Percentiles rank a stretch among this genome's conserved stretches.
Evolutionary conservation across 306 rosid genomes (phyloP).

Genomic region (Pueraria montana): DNA sequence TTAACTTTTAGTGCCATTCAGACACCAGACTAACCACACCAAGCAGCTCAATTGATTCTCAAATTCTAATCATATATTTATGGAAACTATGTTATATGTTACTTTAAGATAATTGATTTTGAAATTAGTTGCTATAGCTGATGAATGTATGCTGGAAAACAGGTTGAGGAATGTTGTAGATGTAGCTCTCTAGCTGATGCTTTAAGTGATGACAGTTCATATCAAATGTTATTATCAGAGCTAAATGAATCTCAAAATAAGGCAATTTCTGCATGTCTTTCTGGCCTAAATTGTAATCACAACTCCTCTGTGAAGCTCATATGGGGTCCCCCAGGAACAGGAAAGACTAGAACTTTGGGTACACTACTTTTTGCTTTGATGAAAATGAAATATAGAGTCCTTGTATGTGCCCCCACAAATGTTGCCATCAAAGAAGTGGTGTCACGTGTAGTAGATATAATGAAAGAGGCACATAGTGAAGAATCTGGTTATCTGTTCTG

Average conservation of each 20-base stretch:
- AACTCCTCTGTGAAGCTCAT: constrained; percentile 57
- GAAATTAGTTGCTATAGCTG: neutral
- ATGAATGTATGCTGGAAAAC: constrained; percentile 37
- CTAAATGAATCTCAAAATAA: constrained; percentile 64
- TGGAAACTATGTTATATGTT: neutral
- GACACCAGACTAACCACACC: neutral
- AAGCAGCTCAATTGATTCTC: neutral
- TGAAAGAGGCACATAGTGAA: constrained; percentile 32
- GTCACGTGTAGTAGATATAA: constrained; percentile 50
- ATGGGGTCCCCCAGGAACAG: constrained; percentile 92
- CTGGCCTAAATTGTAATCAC: constrained; percentile 39
- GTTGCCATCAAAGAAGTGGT: constrained; percentile 69
- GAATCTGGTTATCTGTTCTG: constrained; percentile 38
- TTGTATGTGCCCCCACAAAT: constrained; percentile 75
- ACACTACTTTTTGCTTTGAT: constrained; percentile 56
- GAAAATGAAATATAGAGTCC: constrained; percentile 57
- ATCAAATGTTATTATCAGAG: neutral
- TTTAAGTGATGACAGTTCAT: constrained; percentile 2
- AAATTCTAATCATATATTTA: neutral
- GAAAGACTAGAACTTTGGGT: constrained; percentile 68
- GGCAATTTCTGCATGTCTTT: constrained; percentile 62
- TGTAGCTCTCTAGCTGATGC: neutral
- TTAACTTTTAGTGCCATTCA: neutral
- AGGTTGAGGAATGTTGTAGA: constrained; percentile 46
- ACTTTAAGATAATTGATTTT: neutral